These are phyloP conservation scores for Rhodotorula toruloides DNA, from an alignment of 768 basidiomycete genomes.

Conservation along the genomic window DNA sequence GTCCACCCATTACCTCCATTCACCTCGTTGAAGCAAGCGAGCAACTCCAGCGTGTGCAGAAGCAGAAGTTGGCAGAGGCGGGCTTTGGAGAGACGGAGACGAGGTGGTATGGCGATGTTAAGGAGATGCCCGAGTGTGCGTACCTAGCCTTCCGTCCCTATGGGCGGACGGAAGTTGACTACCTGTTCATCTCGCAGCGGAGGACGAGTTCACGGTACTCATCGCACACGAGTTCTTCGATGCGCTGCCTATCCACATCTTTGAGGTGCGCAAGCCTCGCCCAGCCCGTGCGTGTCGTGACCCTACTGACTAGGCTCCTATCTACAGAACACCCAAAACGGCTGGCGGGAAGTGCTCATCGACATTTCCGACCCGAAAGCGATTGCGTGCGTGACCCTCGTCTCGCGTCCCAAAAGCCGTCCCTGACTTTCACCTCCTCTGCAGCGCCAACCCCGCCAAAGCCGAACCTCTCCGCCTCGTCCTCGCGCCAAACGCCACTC, in stretches of 20 bases:
- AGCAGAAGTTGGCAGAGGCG: constrained; percentile 11
- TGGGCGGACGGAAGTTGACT: neutral
- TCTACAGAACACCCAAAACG: constrained; percentile 57
- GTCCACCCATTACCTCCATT: constrained; percentile 32
- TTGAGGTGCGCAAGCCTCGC: constrained; percentile 60
- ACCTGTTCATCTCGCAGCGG: constrained; percentile 40
- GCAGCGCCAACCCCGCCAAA: constrained; percentile 25
- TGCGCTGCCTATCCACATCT: constrained; percentile 81
- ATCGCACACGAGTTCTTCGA: constrained; percentile 98
- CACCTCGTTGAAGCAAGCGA: constrained; percentile 41
- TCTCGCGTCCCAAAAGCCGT: neutral
- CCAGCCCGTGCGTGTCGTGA: no score
- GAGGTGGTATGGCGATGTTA: constrained; percentile 68
- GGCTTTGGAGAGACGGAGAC: constrained; percentile 45
- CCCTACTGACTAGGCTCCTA: neutral
- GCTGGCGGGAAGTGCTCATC: constrained; percentile 82
- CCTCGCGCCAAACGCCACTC: constrained; percentile 59
- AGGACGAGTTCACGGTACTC: constrained; percentile 66
- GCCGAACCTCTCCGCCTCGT: constrained; percentile 59
- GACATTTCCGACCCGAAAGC: constrained; percentile 44
- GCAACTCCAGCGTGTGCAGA: constrained; percentile 34
- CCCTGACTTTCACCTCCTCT: constrained; percentile 29
- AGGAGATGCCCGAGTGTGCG: constrained; percentile 52
- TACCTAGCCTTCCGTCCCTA: neutral
- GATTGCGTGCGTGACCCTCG: constrained; percentile 8